Base-by-base conservation (phyloP, 2,329 filamentous ascomycete genomes). In the Pezicula rhizophila region DNA sequence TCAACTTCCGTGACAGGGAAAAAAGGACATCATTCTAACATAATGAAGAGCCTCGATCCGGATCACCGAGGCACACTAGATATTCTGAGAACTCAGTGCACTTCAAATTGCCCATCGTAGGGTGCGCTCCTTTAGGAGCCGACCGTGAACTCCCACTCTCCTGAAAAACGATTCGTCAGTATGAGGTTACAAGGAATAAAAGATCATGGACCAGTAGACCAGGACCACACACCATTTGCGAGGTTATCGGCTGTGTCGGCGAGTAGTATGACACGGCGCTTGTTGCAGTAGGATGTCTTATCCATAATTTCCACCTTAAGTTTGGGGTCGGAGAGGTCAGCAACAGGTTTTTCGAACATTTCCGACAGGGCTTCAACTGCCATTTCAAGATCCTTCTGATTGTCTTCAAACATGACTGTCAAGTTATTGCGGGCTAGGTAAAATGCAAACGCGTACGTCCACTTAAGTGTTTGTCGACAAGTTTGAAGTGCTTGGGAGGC, bases 361-460 rank as follows among this genome's bases (percentile, higher is more conserved):
- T 96, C 91, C n/a, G 89, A 96, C 56, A 99, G 72, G 49, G 88
- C 91, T 71, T 99, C 93, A 1, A 97, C 93, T 0, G 93, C 92
- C 82, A 99, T 87, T 68, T 99, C 93, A 20, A 99, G 72, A 65
- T 99, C 93, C 68, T 96, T 96, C 64, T 99, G 93, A 66, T 99
- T 99, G 67, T 97, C 91, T 67, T 99, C 93, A 52, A 99, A 99
- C 47, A 99, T 97, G 64, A 92, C 89, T 0, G 93, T 97, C 48
- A 93, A 73, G 64, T 99, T 97, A 75, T 96, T 97, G 48, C 89
- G 84, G 2, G 86, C 85, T n/a, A 99, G 81, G 64, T 99, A 99
- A 66, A 93, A 99, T 1, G 93, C 93, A 69, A 99, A 99, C 0
- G 93, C 93, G 62, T 99, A 99, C 0, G 93, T 99, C 93, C 93